A percentile compares a stretch with the other conserved stretches of the same genome.
These are phyloP conservation scores for Echeveria elegans DNA, from an alignment of 164 flowering plant genomes.

Conservation along the genomic window DNA sequence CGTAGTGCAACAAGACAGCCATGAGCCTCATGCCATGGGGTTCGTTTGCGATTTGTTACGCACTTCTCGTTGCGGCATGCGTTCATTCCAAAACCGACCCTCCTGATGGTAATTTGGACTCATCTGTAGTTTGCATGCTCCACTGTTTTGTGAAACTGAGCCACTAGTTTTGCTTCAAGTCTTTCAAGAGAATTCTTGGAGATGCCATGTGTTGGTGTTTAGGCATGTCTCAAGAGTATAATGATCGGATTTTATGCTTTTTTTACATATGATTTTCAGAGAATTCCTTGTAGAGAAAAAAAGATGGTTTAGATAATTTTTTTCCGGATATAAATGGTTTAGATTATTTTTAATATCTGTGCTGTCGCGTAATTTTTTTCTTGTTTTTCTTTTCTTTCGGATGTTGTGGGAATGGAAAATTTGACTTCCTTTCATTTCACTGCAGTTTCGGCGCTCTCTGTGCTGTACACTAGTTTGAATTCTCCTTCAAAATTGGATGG, in stretches of 20 bases:
- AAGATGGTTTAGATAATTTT: no score
- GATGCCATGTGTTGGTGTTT: no score
- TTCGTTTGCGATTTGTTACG: background rate
- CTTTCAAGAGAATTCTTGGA: no score
- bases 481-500: slow-evolving; percentile 54
- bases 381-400: background rate
- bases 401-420: slow-evolving; percentile 1
- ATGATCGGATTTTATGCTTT: no score
- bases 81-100: slow-evolving; percentile 33
- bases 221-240: no score
- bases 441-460: slow-evolving; percentile 65
- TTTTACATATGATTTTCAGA: no score
- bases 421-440: slow-evolving; percentile 8
- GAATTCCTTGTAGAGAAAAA: no score
- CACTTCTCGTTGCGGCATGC: background rate
- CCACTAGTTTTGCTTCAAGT: no score
- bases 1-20: background rate
- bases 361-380: background rate
- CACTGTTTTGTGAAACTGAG: no score
- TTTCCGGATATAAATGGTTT: no score
- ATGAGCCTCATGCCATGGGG: background rate
- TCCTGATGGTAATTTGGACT: slow-evolving; percentile 30
- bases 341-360: no score
- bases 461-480: slow-evolving; percentile 57
- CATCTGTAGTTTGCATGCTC: no score